These are phyloP conservation scores for Cryptomeria japonica DNA, from an alignment of 75 land plant genomes.

Conservation along the genomic window DNA sequence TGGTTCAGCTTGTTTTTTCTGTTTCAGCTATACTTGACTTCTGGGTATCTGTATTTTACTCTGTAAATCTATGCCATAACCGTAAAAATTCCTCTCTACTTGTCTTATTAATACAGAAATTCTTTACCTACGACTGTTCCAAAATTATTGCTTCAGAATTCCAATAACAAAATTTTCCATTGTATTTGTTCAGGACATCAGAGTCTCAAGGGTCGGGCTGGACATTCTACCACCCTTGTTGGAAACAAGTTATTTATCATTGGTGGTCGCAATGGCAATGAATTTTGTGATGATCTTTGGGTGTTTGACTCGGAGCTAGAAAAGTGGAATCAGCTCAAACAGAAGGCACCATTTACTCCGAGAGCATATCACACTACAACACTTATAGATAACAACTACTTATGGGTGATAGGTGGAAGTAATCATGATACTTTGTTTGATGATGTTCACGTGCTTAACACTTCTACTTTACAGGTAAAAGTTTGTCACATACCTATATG, in stretches of 20 bases:
- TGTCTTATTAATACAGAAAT: neutral
- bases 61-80: neutral
- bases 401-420: constrained; percentile 56
- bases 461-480: constrained; percentile 34
- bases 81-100: neutral
- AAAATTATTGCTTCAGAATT: neutral
- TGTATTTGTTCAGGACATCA: constrained; percentile 23
- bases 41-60: neutral
- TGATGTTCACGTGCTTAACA: constrained; percentile 48
- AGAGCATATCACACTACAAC: constrained; percentile 55
- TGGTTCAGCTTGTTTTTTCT: neutral
- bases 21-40: neutral
- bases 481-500: neutral
- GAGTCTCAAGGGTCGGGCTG: constrained; percentile 43
- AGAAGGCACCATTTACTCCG: constrained; percentile 29
- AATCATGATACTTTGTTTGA: constrained; percentile 27
- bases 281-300: constrained; percentile 48
- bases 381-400: constrained; percentile 23
- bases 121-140: neutral
- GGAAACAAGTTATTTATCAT: constrained; percentile 40
- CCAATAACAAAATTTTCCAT: neutral
- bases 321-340: constrained; percentile 38
- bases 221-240: constrained; percentile 46
- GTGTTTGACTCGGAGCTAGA: constrained; percentile 40
- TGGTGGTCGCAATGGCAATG: constrained; percentile 49